phyloP scores from a whole-genome alignment of 306 rosid genomes.

The Hippophae tibetana region DNA sequence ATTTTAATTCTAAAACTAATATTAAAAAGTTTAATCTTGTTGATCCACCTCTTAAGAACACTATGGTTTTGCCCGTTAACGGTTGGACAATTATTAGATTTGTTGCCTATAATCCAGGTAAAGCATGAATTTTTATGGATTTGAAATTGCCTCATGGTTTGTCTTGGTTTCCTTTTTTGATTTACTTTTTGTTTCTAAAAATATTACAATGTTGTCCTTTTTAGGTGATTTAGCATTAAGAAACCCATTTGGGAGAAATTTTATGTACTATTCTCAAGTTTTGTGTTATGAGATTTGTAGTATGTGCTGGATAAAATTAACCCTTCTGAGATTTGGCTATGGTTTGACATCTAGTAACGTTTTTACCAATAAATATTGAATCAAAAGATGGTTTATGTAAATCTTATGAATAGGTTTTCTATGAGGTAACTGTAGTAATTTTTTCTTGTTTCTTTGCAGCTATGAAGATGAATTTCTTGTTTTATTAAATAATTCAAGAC shows the following conservation, averaged over 20 bases:
- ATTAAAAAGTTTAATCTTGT: slow-evolving; percentile 63
- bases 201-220: too few species aligned
- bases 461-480: not conserved
- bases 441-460: not conserved
- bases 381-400: slow-evolving; percentile 12
- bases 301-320: slow-evolving; percentile 3
- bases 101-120: slow-evolving; percentile 92
- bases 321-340: slow-evolving; percentile 3
- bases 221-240: not conserved
- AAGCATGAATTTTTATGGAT: not conserved
- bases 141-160: too few species aligned
- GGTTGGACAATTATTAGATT: slow-evolving; percentile 94
- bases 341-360: slow-evolving; percentile 4
- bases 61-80: slow-evolving; percentile 64
- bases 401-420: slow-evolving; percentile 16
- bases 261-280: not conserved
- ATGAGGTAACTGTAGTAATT: slow-evolving; percentile 1
- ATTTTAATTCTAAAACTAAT: slow-evolving; percentile 55
- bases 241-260: not conserved
- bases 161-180: too few species aligned
- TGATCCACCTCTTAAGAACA: slow-evolving; percentile 83
- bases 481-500: slow-evolving; percentile 42
- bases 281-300: slow-evolving; percentile 9
- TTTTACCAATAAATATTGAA: not conserved
- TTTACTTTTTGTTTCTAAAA: too few species aligned